A percentile compares a stretch with the other conserved stretches of the same genome.
Evolutionary conservation across 1,284 basidiomycete species (phyloP).

Genomic region (Ceratobasidium sp.): DNA sequence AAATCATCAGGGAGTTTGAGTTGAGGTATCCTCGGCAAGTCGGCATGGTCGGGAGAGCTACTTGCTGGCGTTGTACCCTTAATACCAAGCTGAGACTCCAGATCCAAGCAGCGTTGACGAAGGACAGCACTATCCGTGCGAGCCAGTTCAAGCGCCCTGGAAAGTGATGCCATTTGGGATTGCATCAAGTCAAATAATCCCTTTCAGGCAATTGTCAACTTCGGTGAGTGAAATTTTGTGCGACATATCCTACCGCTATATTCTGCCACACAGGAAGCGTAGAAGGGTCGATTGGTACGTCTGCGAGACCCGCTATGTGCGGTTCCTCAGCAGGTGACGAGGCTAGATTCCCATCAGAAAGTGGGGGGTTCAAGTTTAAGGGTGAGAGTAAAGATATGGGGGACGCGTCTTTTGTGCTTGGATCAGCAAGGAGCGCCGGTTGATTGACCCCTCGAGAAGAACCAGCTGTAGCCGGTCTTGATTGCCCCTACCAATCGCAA

Average conservation of each 20-base stretch:
- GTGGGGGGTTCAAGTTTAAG: slow-evolving; percentile 25
- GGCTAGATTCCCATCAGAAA: slow-evolving; percentile 5
- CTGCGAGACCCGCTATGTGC: not conserved
- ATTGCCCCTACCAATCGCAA: not conserved
- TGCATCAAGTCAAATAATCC: slow-evolving; percentile 39
- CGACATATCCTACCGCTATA: slow-evolving; percentile 10
- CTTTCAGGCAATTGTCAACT: not conserved
- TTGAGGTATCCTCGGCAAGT: not conserved
- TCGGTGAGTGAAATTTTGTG: not conserved
- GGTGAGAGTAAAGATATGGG: slow-evolving; percentile 22
- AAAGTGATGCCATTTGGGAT: slow-evolving; percentile 24
- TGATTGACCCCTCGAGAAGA: not conserved
- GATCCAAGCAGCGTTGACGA: slow-evolving; percentile 16
- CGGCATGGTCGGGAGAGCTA: not conserved
- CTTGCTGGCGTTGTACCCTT: not conserved
- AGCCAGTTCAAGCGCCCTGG: slow-evolving; percentile 22
- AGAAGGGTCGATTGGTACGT: slow-evolving; percentile 7
- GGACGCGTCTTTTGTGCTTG: not conserved
- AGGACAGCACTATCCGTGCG: slow-evolving; percentile 20
- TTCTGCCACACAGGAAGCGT: slow-evolving; percentile 23
- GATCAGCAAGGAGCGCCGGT: slow-evolving; percentile 9
- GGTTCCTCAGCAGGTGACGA: not conserved
- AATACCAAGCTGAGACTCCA: slow-evolving; percentile 21
- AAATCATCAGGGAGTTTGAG: slow-evolving; percentile 15
- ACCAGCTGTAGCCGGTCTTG: slow-evolving; percentile 2